These are phyloP conservation scores for Eucalyptus coolabah DNA, from an alignment of 345 rosid species.

Conservation along the genomic window DNA sequence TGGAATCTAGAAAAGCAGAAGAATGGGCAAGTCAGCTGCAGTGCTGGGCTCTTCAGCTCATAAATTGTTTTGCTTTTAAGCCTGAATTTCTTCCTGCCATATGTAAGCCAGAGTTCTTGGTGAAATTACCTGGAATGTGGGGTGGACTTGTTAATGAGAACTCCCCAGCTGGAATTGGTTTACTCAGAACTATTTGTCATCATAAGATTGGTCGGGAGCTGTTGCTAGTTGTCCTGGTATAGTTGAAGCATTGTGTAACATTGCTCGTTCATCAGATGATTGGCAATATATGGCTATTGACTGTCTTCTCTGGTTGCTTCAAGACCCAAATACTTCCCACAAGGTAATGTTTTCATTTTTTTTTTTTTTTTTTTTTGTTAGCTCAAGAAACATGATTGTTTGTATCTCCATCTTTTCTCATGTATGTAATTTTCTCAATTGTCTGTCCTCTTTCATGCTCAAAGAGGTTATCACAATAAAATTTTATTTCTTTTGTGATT, in stretches of 20 bases:
- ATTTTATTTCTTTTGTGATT: background rate
- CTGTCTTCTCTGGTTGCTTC: slow-evolving; percentile 97
- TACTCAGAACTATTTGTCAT: slow-evolving; percentile 89
- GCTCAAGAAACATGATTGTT: background rate
- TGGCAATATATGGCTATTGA: slow-evolving; percentile 99
- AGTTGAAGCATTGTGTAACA: slow-evolving; percentile 79
- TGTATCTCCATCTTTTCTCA: background rate
- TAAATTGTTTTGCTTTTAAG: slow-evolving; percentile 98
- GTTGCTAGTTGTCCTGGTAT: slow-evolving; percentile 81
- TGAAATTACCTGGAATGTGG: slow-evolving; percentile 94
- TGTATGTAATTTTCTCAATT: background rate
- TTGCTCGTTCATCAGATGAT: slow-evolving; percentile 97
- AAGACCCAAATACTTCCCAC: slow-evolving; percentile 78
- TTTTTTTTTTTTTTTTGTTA: background rate
- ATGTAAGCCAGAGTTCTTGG: slow-evolving; percentile 88
- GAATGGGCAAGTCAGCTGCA: slow-evolving; percentile 99
- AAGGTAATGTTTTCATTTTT: slow-evolving; percentile 22
- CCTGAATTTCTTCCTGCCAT: slow-evolving; percentile 90
- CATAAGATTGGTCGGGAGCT: slow-evolving; percentile 88
- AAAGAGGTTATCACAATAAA: background rate
- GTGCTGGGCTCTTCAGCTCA: slow-evolving; percentile 99
- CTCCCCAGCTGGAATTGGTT: slow-evolving; percentile 97
- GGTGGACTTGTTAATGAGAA: slow-evolving; percentile 99
- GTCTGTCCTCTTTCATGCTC: background rate
- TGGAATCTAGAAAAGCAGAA: slow-evolving; percentile 98